Evolutionary conservation across 2,329 filamentous ascomycete genomes (phyloP).

Genomic region (Phialophora macrospora): DNA sequence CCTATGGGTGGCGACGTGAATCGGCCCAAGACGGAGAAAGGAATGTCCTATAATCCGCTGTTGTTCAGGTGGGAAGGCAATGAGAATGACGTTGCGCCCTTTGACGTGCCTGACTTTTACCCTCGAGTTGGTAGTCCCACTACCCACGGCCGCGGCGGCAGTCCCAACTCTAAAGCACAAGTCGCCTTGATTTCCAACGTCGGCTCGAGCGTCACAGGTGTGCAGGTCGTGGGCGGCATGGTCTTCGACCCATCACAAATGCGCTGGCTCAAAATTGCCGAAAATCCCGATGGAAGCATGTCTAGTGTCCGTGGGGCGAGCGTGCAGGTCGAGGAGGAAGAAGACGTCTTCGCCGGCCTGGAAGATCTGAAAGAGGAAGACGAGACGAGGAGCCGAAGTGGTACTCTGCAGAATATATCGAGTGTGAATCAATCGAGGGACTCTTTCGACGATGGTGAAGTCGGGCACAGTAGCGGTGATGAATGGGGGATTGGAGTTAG

Average conservation of each 20-base stretch:
- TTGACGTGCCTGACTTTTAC: conserved; percentile 64
- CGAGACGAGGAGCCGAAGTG: conserved; percentile 38
- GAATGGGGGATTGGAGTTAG: conserved; percentile 89
- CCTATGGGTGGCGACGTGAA: conserved; percentile 74
- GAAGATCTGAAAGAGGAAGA: conserved; percentile 80
- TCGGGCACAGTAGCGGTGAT: conserved; percentile 47
- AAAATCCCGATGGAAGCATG: conserved; percentile 28
- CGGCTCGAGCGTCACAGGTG: conserved; percentile 73
- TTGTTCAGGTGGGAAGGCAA: conserved; percentile 95
- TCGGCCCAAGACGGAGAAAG: conserved; percentile 86
- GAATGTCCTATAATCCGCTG: conserved; percentile 92
- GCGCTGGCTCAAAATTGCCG: conserved; percentile 88
- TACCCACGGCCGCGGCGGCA: conserved; percentile 28
- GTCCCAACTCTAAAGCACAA: conserved; percentile 37
- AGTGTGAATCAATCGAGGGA: conserved; percentile 29
- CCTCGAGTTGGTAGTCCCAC: conserved; percentile 33
- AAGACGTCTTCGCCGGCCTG: conserved; percentile 94
- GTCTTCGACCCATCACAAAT: conserved; percentile 96
- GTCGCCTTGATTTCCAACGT: conserved; percentile 87
- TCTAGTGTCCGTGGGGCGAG: conserved; percentile 40
- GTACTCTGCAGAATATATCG: conserved; percentile 31
- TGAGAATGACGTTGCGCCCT: conserved; percentile 79
- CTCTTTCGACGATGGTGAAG: conserved; percentile 37
- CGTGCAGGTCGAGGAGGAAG: conserved; percentile 79
- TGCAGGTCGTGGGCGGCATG: conserved; percentile 97